phyloP scores from a whole-genome alignment of 2,329 filamentous ascomycete species.

The Diaporthe velutina region DNA sequence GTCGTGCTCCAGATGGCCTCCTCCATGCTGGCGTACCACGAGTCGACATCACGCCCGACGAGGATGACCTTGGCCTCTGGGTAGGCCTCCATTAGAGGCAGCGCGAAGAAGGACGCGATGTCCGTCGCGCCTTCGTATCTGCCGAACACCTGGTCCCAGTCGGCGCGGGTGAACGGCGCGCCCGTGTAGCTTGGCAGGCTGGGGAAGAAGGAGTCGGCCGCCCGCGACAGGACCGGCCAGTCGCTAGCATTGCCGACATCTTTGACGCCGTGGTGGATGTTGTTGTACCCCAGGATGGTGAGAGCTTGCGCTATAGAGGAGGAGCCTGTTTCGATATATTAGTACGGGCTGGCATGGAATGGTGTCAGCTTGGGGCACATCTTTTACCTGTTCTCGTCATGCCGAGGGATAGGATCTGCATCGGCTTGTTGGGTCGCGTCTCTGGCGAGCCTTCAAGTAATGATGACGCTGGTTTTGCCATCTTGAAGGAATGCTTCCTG shows the following conservation, averaged over 20 bases:
- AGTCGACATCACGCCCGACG: constrained; percentile 48
- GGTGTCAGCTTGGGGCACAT: not conserved
- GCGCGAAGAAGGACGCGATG: constrained; percentile 36
- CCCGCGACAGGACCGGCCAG: constrained; percentile 34
- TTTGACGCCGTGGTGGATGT: constrained; percentile 35
- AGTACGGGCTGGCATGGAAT: not conserved
- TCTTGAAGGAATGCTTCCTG: not conserved
- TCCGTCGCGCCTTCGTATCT: constrained; percentile 33
- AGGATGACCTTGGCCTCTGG: constrained; percentile 59
- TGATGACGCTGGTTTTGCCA: not conserved
- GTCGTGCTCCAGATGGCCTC: constrained; percentile 35
- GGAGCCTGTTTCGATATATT: not conserved
- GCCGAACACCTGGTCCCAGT: constrained; percentile 38
- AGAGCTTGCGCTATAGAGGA: constrained; percentile 7
- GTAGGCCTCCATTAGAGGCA: constrained; percentile 57
- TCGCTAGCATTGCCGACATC: constrained; percentile 34
- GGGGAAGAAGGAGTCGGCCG: constrained; percentile 37
- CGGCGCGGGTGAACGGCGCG: constrained; percentile 26
- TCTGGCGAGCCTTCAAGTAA: not conserved
- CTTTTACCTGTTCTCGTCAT: constrained; percentile 15
- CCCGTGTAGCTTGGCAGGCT: constrained; percentile 30
- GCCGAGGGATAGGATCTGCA: constrained; percentile 16
- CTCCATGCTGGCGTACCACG: constrained; percentile 48
- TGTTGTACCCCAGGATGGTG: constrained; percentile 29
- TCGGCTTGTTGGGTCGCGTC: not conserved